Base-by-base conservation (phyloP, 495 filamentous ascomycete genomes). In the Cairneyella variabilis region DNA sequence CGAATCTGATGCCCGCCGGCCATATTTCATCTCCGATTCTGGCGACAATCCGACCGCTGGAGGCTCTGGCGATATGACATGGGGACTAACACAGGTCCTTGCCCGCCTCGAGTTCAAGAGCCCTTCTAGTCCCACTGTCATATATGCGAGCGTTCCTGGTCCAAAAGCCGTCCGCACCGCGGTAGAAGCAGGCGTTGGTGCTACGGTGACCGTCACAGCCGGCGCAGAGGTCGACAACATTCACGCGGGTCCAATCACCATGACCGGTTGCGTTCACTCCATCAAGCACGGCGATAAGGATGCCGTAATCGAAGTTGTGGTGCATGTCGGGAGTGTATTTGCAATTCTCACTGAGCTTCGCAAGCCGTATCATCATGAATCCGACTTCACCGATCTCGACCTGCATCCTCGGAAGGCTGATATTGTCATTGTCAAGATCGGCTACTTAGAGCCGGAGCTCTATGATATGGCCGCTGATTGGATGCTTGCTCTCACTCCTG, bases 401-500 rank as follows among this genome's bases (percentile, higher is more conserved):
- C 68, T 83, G 0, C 25, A 53, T 1, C 76, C 77, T 10, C 73
- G 77, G 1, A 57, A 64, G 3, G 67, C 72, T 9, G 74, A 78
- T 51, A 72, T 83, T 14, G 76, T 83, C 11, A 71, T 83, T 16
- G 76, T 82, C 5, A 83, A 83, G 64, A 83, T 83, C 44, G 78
- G 79, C 17, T 83, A 82, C 53, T 58, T 83, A 10, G 78, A 83
- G 57, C 79, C 79, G 14, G 76, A 83, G 34, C 57, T 83, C 1
- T 80, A 75, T 45, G 69, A 69, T 36, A 81, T 80, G 76, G 77
- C 78, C 0, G 61, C 65, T 10, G 76, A 76, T 46, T 82, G 78
- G 78, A 76, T 76, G 71, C 70, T 79, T 0, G 77, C 62, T 8
- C 65, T 82, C 11, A 80, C 77, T 0, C 76, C 76, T 4, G 78